Base-by-base conservation (phyloP, 2,329 filamentous ascomycete genomes). In the Penicillium sp. region DNA sequence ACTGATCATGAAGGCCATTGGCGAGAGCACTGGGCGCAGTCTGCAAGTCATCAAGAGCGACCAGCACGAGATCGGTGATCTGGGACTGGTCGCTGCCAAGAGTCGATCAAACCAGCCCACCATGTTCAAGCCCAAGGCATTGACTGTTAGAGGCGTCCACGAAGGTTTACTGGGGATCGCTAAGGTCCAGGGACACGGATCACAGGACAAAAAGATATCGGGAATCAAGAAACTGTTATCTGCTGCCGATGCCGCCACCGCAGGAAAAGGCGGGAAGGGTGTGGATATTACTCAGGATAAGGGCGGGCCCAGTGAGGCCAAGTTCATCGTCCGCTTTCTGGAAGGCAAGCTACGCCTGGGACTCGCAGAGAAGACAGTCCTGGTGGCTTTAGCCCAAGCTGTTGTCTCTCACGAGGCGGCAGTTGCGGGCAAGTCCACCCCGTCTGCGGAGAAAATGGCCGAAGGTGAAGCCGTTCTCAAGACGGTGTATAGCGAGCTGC, bases 1-100 rank as follows among this genome's bases (percentile, higher is more conserved):
- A 1, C 70, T 98, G 18, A 96, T 98, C 57, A 97, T 97, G 90
- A 98, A 97, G 65, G 87, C 93, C 4, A 94, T 98, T 58, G 91
- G 91, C 8, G 91, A 97, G 70, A 86, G 84, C 19, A 98, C 93
- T 0, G 93, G 93, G 7, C 83, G 93, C 45, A 94, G 83, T 57
- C 69, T 96, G 32, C 78, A 84, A 25, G 83, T 95, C 36, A 95
- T 98, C 73, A 97, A 96, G 70, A 81, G 86, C 33, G 90, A 97
- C 55, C 93, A 98, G 61, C 89, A 93, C 58, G 89, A 96, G 56
- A 95, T 97, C 65, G 93, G 93, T 38, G 93, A 98, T 64, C 76
- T 98, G 8, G 93, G 93, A 8, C 74, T 97, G 21, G 91, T 98
- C 1, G 93, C 93, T 29, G 87, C 94, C 33, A 96, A 97, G 73